Conservation (phyloP, 1,284 basidiomycete species). For the Cryptococcus neoformans region DNA sequence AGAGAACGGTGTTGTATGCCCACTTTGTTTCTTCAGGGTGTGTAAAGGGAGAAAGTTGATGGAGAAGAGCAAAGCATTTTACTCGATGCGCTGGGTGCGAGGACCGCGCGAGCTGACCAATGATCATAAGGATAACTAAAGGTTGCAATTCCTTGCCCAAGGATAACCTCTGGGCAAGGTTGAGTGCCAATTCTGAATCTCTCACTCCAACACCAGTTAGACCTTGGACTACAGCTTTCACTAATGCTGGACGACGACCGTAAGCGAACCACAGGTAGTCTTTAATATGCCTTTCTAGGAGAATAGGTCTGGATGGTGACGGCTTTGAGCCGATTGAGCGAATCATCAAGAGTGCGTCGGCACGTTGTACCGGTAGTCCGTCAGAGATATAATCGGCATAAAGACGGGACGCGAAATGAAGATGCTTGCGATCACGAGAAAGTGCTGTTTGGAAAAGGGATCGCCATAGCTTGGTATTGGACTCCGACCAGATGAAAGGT, state of each 20-base stretch:
- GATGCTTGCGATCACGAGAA: constrained; percentile 7
- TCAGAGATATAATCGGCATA: constrained; percentile 39
- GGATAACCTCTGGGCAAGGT: constrained; percentile 20
- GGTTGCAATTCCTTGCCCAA: not conserved
- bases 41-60: not conserved
- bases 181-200: constrained; percentile 28
- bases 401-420: constrained; percentile 38
- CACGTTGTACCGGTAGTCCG: constrained; percentile 15
- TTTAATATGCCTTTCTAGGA: constrained; percentile 41
- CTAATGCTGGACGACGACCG: constrained; percentile 9
- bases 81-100: constrained; percentile 7
- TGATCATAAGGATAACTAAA: constrained; percentile 10
- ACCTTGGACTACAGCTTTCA: constrained; percentile 27
- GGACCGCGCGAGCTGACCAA: constrained; percentile 19
- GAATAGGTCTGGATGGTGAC: constrained; percentile 23
- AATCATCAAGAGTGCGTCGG: constrained; percentile 26
- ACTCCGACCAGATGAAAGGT: constrained; percentile 15
- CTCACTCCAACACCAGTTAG: constrained; percentile 4
- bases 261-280: constrained; percentile 31
- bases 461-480: constrained; percentile 16
- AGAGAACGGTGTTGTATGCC: constrained; percentile 19
- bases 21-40: not conserved
- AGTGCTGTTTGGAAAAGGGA: constrained; percentile 20
- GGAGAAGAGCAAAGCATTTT: constrained; percentile 9
- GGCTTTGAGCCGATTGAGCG: constrained; percentile 17